Percentiles rank a stretch among this genome's conserved stretches.
Evolutionary conservation across 2,329 filamentous ascomycete genomes (phyloP).

Genomic region (Beauveria sp.): DNA sequence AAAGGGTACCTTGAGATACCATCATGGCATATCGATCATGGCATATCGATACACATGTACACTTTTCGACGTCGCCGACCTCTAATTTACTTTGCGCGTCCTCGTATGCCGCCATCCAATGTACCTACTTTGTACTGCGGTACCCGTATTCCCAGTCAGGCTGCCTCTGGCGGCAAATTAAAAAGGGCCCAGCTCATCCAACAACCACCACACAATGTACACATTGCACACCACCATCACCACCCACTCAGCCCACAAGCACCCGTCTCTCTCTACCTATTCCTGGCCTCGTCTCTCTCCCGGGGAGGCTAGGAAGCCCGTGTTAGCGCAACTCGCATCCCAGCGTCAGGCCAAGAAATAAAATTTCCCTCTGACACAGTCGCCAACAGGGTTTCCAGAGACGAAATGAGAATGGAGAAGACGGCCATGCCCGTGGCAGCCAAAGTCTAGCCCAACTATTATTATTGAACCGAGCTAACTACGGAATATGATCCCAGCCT

Average conservation of each 20-base stretch:
- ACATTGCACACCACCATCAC: not conserved
- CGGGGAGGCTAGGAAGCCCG: constrained; percentile 11
- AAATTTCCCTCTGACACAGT: not conserved
- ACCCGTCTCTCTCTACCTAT: not conserved
- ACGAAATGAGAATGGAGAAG: constrained; percentile 1
- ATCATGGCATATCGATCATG: too few species aligned
- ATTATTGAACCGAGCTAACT: not conserved
- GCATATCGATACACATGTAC: not conserved
- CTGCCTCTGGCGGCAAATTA: constrained; percentile 10
- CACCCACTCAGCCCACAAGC: not conserved
- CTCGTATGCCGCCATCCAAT: constrained; percentile 1
- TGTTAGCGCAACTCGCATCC: constrained; percentile 3
- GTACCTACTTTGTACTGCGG: not conserved
- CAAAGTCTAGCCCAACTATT: not conserved
- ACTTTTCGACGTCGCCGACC: not conserved
- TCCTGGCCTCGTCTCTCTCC: constrained; percentile 1
- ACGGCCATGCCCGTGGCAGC: not conserved
- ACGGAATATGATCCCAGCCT: not conserved
- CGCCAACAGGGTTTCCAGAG: not conserved
- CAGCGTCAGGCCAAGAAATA: not conserved
- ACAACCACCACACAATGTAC: not conserved
- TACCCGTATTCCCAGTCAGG: not conserved
- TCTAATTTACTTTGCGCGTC: not conserved
- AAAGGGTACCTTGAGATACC: not conserved
- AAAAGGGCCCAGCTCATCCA: not conserved